Base-by-base conservation (phyloP, 306 rosid genomes). In the Rubus idaeus region DNA sequence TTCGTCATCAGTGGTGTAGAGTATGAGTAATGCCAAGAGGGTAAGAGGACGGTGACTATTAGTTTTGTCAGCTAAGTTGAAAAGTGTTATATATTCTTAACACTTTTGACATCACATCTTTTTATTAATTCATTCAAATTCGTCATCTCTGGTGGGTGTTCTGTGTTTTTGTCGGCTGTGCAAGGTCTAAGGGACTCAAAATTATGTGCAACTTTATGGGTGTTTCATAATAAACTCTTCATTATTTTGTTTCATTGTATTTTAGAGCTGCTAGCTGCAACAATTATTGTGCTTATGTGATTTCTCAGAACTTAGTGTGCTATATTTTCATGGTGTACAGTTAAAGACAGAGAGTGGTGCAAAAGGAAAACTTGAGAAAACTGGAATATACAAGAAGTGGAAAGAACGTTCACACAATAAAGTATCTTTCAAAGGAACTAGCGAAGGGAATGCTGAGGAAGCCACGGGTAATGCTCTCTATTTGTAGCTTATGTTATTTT, bases 291-390 rank as follows among this genome's bases (percentile, higher is more conserved):
- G 71, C 6, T n/a, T 12, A 8, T n/a, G 41, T 10, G 45, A 5
- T 49, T 49, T 21, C 53, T 40, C 75, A 8, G 35, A 49, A 42
- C 0, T 6, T 37, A 18, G 37, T 16, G 56, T 66, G 49, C 67
- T 65, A 21, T 57, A 78, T 76, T 71, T 61, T 76, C 6, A 18
- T 75, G 67, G 52, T 77, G 30, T 69, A 60, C 75, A 94, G 96
- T 77, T 94, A 77, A 94, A 88, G 89, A 92, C 97, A 72, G 98
- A 94, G 87, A 84, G 97, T 78, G 97, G 98, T 71, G 88, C 96
- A 47, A 94, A 88, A 87, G 90, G 78, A 16, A 92, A 86, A 85
- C 86, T 91, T 46, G 87, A 79, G 79, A 90, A 90, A 86, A 94
- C 96, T 20, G 98, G 98, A 63, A 90, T 92, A 81, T 94, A 90